Conservation (phyloP, 2,329 filamentous ascomycete genomes). For the Exophiala sp. region DNA sequence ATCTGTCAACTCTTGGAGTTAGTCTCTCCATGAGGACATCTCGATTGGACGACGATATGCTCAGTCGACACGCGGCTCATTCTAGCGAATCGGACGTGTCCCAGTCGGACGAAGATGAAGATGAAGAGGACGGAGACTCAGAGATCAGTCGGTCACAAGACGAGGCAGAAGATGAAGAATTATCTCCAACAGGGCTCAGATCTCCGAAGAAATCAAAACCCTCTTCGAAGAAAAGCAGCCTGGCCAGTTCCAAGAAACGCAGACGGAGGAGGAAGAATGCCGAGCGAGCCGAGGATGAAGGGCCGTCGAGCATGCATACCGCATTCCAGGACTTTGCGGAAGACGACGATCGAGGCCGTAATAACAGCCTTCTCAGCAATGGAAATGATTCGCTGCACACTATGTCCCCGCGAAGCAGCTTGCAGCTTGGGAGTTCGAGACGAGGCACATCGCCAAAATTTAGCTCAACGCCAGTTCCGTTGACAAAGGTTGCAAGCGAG, state of each 20-base stretch:
- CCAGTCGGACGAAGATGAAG: constrained; percentile 15
- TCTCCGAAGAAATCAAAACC: constrained; percentile 9
- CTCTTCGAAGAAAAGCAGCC: constrained; percentile 26
- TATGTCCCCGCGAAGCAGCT: constrained; percentile 1
- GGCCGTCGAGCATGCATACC: constrained; percentile 5
- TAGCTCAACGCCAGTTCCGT: constrained; percentile 68
- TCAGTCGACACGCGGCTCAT: constrained; percentile 47
- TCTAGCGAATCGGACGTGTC: constrained; percentile 47
- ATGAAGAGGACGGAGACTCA: constrained; percentile 8
- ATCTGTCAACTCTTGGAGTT: constrained; percentile 54
- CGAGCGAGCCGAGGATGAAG: neutral
- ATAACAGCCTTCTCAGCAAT: neutral
- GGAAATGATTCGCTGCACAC: neutral
- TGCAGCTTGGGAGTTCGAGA: constrained; percentile 4
- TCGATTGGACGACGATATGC: constrained; percentile 61
- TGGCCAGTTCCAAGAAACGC: constrained; percentile 22
- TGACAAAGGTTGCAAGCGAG: constrained; percentile 61
- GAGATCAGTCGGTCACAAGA: constrained; percentile 31
- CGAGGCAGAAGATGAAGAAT: constrained; percentile 36
- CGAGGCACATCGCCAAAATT: constrained; percentile 59
- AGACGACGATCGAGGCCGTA: constrained; percentile 6
- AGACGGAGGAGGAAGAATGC: constrained; percentile 8
- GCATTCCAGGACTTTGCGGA: constrained; percentile 1
- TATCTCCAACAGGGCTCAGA: neutral
- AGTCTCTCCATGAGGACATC: constrained; percentile 74